phyloP scores from a whole-genome alignment of 495 filamentous ascomycete genomes.

The Daldinia loculata region DNA sequence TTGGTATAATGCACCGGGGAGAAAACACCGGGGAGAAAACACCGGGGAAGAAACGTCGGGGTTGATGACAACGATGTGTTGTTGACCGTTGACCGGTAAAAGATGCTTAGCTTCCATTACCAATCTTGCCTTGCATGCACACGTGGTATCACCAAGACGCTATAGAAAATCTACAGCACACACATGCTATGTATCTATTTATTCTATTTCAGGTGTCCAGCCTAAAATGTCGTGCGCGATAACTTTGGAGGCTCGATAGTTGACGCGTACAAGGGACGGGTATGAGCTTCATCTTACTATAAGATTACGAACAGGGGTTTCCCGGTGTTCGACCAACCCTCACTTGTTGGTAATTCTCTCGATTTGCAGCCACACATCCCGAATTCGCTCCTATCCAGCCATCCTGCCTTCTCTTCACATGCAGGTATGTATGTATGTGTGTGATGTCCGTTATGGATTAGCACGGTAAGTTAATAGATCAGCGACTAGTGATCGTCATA shows the following conservation, averaged over 20 bases:
- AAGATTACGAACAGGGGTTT: slow-evolving; percentile 41
- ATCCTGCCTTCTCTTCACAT: slow-evolving; percentile 27
- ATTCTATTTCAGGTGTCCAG: slow-evolving; percentile 20
- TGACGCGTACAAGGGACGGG: slow-evolving; percentile 40
- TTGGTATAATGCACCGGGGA: not conserved
- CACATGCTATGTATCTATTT: not conserved
- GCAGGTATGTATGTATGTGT: slow-evolving; percentile 11
- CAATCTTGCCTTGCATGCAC: slow-evolving; percentile 15
- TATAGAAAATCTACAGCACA: not conserved
- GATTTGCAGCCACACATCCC: slow-evolving; percentile 26
- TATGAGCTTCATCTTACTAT: slow-evolving; percentile 44
- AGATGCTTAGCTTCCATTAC: not conserved
- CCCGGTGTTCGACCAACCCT: slow-evolving; percentile 33
- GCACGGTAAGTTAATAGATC: slow-evolving; percentile 20
- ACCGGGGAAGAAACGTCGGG: not conserved
- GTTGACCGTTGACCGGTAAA: slow-evolving; percentile 22
- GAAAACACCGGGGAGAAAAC: not conserved
- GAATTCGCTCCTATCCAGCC: slow-evolving; percentile 29
- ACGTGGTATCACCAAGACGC: slow-evolving; percentile 12
- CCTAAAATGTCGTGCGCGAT: slow-evolving; percentile 36
- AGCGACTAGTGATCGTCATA: slow-evolving; percentile 32
- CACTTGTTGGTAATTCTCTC: slow-evolving; percentile 22
- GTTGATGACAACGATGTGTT: not conserved
- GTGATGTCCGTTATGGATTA: slow-evolving; percentile 33
- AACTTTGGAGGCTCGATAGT: slow-evolving; percentile 19